Percentiles rank a stretch among this genome's conserved stretches.
Conservation (phyloP, 2,329 filamentous ascomycete genomes). For the Penicillium sp. region DNA sequence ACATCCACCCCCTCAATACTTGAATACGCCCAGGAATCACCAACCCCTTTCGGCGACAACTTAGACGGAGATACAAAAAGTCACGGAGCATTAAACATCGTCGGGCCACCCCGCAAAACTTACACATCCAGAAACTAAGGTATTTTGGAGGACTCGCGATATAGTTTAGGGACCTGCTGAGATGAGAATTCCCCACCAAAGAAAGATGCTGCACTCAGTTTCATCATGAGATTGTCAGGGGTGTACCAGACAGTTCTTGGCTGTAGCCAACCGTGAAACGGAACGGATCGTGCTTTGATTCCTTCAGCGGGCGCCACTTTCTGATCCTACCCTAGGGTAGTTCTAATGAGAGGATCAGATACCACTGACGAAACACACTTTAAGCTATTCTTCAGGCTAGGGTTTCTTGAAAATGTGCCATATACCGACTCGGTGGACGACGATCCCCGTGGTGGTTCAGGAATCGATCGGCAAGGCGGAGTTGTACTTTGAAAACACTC, state of each 20-base stretch:
- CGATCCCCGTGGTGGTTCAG: slow-evolving; percentile 19
- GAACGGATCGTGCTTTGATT: not conserved
- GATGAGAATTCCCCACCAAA: too few relatives aligned
- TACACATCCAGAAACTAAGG: not conserved
- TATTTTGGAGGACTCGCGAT: too few relatives aligned
- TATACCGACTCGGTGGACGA: not conserved
- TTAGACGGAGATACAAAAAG: slow-evolving; percentile 15
- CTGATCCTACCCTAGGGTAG: not conserved
- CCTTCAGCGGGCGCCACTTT: not conserved
- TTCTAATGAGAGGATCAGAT: not conserved
- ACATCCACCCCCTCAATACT: not conserved
- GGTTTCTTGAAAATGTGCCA: too few relatives aligned
- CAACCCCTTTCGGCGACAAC: not conserved
- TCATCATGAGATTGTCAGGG: not conserved
- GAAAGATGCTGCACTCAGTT: too few relatives aligned
- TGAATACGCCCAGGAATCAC: not conserved
- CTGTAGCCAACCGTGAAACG: slow-evolving; percentile 11
- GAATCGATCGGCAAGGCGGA: slow-evolving; percentile 22
- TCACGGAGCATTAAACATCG: slow-evolving; percentile 18
- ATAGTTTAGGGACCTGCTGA: too few relatives aligned
- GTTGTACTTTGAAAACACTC: too few relatives aligned
- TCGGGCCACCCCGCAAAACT: not conserved
- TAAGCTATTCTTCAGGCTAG: slow-evolving; percentile 11
- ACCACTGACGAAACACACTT: not conserved
- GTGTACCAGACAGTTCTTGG: not conserved